Base-by-base conservation (phyloP, 108 stramenopile genomes). In the Stephanodiscus triporus region DNA sequence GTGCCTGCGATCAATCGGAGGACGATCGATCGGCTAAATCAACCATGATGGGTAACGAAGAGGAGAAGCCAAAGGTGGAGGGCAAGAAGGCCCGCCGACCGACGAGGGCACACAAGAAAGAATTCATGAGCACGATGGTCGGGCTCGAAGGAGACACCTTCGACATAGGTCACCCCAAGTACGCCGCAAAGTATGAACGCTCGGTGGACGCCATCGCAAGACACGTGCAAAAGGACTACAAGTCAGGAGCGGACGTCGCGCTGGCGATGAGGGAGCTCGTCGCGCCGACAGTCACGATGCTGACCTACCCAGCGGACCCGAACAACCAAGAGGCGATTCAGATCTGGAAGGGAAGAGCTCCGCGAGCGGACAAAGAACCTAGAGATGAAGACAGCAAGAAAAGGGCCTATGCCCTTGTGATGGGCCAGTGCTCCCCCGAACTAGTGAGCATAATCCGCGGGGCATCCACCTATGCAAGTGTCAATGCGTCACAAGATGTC, bases 111-210 rank as follows among this genome's bases (percentile, higher is more conserved):
- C 8, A 17, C 14, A 14, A 37, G 22, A 63, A 63, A 7, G 34
- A 32, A 14, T 63, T 36, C 7, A 38, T 6, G 14, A 24, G 30
- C 16, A 24, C 37, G 13, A n/a, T 36, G 16, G 16, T 24, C 22
- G 36, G 62, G n/a, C 14, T 63, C 38, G 62, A 63, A 40, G 24
- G 4, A 3, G 38, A 63, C 36, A 63, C 62, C 62, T 63, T 63
- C 22, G 62, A 63, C 32, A 34, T 34, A 2, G 32, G 32, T 34
- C 32, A 34, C 32, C 32, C 32, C 32, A 34, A 34, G 32, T 32
- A 63, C 42, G 62, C 62, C 11, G 62, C 62, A 1, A 63, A 63
- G 34, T 63, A 24, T 7, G 17, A n/a, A 5, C 37, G 20, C 19
- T 38, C 62, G 2, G 10, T 63, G 6, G 62, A 63, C 4, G 62